Evolutionary conservation across 306 rosid species (phyloP).

Genomic region (Citrullus amarus): DNA sequence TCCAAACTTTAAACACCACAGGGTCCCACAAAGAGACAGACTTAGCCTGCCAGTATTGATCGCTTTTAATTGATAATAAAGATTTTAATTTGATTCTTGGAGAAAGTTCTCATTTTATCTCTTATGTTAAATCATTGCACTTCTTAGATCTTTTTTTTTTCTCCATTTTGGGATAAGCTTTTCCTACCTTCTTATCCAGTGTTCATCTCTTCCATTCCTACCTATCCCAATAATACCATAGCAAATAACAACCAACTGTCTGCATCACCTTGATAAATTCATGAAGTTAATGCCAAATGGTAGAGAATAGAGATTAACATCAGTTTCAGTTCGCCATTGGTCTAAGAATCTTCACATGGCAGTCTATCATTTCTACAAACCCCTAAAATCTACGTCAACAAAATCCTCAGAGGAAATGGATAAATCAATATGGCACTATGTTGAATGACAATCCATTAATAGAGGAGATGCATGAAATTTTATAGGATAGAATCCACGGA

Average conservation of each 20-base stretch:
- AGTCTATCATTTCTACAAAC: not conserved
- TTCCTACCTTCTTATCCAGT: not conserved
- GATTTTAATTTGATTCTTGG: too few relatives aligned
- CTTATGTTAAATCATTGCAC: not conserved
- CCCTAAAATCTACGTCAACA: not conserved
- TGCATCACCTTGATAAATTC: not conserved
- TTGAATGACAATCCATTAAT: not conserved
- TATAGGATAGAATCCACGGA: not conserved
- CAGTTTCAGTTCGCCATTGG: not conserved
- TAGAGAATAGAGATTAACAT: not conserved
- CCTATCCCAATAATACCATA: not conserved
- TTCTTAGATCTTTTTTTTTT: not conserved
- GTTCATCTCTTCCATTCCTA: not conserved
- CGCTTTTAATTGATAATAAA: too few relatives aligned
- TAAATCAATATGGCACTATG: not conserved
- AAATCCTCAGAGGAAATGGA: not conserved
- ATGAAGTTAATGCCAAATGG: not conserved
- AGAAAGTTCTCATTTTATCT: too few relatives aligned
- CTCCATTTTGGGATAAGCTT: not conserved
- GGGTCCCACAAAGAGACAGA: too few relatives aligned
- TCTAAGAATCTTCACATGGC: not conserved
- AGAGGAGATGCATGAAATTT: not conserved
- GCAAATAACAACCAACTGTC: not conserved
- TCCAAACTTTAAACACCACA: too few relatives aligned
- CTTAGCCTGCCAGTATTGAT: too few relatives aligned